Base-by-base conservation (phyloP, 495 filamentous ascomycete species). In the Penicillium manginii region DNA sequence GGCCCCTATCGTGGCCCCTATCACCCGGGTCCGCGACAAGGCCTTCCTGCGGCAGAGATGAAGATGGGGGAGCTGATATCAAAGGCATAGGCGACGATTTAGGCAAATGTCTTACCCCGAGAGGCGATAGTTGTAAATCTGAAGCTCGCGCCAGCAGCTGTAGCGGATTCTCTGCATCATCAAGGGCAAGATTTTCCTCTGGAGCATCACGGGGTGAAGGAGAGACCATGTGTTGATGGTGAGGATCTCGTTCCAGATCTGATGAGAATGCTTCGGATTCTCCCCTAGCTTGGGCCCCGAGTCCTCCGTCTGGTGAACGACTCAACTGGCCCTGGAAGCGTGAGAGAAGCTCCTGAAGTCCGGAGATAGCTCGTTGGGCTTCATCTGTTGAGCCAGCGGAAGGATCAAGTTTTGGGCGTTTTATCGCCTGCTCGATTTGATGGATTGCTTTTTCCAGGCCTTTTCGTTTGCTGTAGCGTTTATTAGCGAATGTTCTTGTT, bases 161-260 rank as follows among this genome's bases (percentile, higher is more conserved):
- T 10, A 91, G 70, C 0, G 88, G 88, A 57, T 91, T 91, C 61
- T 91, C 88, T 17, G 87, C 87, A 71, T 90, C 87, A 58, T 89
- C 87, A 5, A 91, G 66, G 22, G 83, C 81, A 12, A 89, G 75
- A 37, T 77, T 73, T 19, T 86, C 83, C 14, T 81, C 78, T 26
- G 53, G 60, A 51, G 9, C 42, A 10, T 19, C 12, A 2, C 17
- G n/a, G 0, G 26, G 26, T 29, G 26, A 29, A 7, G 4, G 42
- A 45, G 42, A 19, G 40, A 2, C 4, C 6, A 45, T 39, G 15
- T n/a, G 42, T 10, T 5, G 42, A 17, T 19, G 42, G 6, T 45
- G 21, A 12, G 21, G 45, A 10, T 47, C 40, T 18, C 15, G 3
- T 9, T 43, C 40, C 8, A 6, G 15, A n/a, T 43, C 40, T 39